phyloP scores from a whole-genome alignment of 441 rosid species.

The Gossypium trilobum region DNA sequence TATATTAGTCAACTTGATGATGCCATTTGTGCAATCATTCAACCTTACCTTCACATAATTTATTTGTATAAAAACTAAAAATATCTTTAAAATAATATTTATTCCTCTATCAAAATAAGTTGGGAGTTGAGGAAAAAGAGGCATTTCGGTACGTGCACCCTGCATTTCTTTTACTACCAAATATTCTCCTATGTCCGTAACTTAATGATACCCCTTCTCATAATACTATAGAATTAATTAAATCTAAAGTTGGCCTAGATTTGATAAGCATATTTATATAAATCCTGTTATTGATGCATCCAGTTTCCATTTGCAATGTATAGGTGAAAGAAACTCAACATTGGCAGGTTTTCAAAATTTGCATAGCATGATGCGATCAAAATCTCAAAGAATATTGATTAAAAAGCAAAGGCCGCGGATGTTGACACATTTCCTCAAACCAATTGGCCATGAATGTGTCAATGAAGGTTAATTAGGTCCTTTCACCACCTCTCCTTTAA shows the following conservation, averaged over 20 bases:
- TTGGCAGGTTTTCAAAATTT: too few relatives aligned
- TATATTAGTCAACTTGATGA: neutral
- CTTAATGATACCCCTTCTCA: too few relatives aligned
- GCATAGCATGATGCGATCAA: neutral
- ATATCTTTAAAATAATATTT: too few relatives aligned
- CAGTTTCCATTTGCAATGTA: too few relatives aligned
- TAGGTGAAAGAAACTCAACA: too few relatives aligned
- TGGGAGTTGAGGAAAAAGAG: neutral
- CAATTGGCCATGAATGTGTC: slow-evolving; percentile 13
- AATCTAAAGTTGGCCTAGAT: neutral
- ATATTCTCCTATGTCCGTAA: neutral
- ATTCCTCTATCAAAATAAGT: too few relatives aligned
- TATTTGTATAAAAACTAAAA: neutral
- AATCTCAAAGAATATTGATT: neutral
- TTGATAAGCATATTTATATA: neutral
- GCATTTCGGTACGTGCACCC: slow-evolving; percentile 21
- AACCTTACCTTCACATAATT: neutral
- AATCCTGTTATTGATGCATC: too few relatives aligned
- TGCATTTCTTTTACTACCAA: neutral
- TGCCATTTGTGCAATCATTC: neutral
- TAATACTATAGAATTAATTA: too few relatives aligned
- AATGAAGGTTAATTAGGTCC: slow-evolving; percentile 21
- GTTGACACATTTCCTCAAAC: neutral
- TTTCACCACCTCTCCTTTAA: neutral
- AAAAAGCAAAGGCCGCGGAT: too few relatives aligned